These are phyloP conservation scores for Nemania sp. DNA, from an alignment of 2,329 filamentous ascomycete genomes.

Conservation along the genomic window DNA sequence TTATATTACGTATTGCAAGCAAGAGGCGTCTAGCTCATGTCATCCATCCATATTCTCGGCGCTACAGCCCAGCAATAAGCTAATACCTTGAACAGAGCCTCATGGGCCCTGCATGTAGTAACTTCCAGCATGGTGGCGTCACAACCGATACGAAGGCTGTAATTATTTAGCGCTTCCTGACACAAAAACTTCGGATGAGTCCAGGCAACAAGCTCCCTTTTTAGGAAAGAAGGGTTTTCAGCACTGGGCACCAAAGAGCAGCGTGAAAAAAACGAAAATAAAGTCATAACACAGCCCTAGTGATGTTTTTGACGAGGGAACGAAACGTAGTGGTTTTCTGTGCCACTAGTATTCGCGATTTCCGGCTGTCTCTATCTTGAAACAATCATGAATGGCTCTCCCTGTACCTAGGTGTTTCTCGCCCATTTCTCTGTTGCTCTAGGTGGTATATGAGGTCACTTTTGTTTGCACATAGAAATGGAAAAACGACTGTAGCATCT, in stretches of 20 bases:
- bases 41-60: too few species aligned
- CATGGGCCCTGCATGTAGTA: too few species aligned
- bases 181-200: background rate
- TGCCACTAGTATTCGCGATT: background rate
- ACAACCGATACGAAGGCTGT: background rate
- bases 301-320: too few species aligned
- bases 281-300: too few species aligned
- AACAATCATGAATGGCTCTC: background rate
- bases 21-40: too few species aligned
- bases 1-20: too few species aligned
- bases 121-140: background rate
- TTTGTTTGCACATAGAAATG: too few species aligned
- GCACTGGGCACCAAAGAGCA: background rate
- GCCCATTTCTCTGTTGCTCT: background rate
- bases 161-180: background rate
- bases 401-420: background rate
- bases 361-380: background rate
- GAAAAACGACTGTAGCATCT: background rate
- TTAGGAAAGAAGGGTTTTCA: slow-evolving; percentile 15
- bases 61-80: too few species aligned
- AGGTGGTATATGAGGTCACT: background rate
- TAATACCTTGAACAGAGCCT: too few species aligned
- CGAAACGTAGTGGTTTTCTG: slow-evolving; percentile 5
- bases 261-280: slow-evolving; percentile 1
- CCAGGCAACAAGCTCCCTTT: background rate